Evolutionary conservation across 2,329 filamentous ascomycete genomes (phyloP), one percentile per base, ranked within the genome.

Genomic region (Xylariaceae sp.): DNA sequence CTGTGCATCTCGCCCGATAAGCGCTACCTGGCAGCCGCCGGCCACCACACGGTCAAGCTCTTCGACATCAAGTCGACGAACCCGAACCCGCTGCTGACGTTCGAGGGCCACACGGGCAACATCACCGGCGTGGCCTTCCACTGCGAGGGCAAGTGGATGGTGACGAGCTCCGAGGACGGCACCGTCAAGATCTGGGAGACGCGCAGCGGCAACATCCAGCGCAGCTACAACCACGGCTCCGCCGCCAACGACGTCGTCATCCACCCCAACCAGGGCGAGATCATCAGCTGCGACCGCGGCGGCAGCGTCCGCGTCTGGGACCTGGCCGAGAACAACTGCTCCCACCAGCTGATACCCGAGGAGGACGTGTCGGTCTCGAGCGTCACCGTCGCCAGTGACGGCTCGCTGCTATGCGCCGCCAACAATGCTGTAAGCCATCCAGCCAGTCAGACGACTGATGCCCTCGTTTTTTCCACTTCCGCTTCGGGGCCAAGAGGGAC

Each of bases 41-140:
- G 75, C 48, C 74, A 81, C 56, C 75, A 90, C 59, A 88, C 84
- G 32, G 87, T 98, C 55, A 96, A 96, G 65, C 83, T 98, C 38
- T 98, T 93, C 67, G 92, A 98, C 55, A 94, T 96, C 68, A 94
- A 94, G 56, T 94, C 88, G 12, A 90, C 87, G n/a, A 96, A 96
- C 52, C 89, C 92, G 2, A 92, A 90, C 46, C 83, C 92, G 1
- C 72, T 96, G 16, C 77, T 96, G 52, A 89, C 83, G 14, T 96
- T 98, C 52, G 90, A 96, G 57, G 92, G 92, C 26, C 92, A 98
- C 63, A 92, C 86, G 10, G 87, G 81, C 46, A 98, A 98, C 53
- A 82, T 98, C 56, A 98, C 92, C 0, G 92, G 92, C 27, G 85
- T 98, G 29, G 89, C 89, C 9, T 98, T 98, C 58, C 92, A 98